A percentile compares a stretch with the other conserved stretches of the same genome.
Conservation (phyloP, 257 asterid species). For the Solanum medicagineum region DNA sequence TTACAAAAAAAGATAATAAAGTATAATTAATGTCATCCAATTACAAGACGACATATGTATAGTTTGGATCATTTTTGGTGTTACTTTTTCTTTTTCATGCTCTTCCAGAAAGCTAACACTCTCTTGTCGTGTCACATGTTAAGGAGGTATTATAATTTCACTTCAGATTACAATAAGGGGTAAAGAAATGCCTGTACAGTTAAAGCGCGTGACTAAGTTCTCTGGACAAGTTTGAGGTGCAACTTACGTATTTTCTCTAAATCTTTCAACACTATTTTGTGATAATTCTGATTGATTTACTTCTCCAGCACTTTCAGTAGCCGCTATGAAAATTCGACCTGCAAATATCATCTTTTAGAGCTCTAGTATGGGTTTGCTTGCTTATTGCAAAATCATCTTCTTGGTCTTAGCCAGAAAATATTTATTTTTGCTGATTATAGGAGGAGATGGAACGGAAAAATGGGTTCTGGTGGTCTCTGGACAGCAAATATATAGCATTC, state of each 20-base stretch:
- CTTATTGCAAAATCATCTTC: not conserved
- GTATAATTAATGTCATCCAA: not conserved
- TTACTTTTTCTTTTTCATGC: not conserved
- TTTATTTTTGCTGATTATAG: conserved; percentile 25
- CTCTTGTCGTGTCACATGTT: not conserved
- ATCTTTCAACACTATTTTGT: not conserved
- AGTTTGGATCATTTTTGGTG: not conserved
- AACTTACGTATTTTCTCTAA: not conserved
- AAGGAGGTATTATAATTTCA: not conserved
- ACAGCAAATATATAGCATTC: conserved; percentile 79
- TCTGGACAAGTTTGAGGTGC: not conserved
- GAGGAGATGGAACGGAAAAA: conserved; percentile 95
- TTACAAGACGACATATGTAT: not conserved
- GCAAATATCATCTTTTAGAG: not conserved
- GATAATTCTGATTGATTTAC: not conserved
- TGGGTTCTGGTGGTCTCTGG: conserved; percentile 98
- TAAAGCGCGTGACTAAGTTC: not conserved
- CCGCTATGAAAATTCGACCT: not conserved
- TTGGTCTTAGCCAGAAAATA: not conserved
- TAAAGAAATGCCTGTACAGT: not conserved
- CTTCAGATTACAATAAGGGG: not conserved
- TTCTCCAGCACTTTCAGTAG: not conserved
- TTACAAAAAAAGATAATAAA: too few relatives aligned
- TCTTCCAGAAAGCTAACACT: not conserved
- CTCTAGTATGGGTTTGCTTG: not conserved